Conservation (phyloP, 2,329 filamentous ascomycete species). For the Ceratocystis cubensis region DNA sequence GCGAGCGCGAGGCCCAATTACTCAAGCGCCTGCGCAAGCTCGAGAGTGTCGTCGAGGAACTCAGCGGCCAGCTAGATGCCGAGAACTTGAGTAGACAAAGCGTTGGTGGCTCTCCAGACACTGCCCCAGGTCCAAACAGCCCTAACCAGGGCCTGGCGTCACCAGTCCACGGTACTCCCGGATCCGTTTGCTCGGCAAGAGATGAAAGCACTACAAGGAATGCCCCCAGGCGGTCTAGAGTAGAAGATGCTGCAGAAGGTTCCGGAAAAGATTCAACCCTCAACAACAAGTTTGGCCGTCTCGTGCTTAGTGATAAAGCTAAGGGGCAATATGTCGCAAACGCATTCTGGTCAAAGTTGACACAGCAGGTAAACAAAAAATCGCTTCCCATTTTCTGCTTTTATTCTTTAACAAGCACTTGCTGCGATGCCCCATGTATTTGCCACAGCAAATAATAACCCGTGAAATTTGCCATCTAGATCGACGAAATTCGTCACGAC, state of each 20-base stretch:
- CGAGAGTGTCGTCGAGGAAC: conserved; percentile 61
- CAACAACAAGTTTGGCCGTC: conserved; percentile 20
- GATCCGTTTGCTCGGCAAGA: conserved; percentile 9
- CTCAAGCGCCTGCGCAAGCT: conserved; percentile 59
- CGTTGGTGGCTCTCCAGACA: conserved; percentile 15
- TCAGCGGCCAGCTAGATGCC: conserved; percentile 51
- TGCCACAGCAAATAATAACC: conserved; percentile 2
- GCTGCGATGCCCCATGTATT: neutral
- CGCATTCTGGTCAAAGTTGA: conserved; percentile 63
- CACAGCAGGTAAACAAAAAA: conserved; percentile 49
- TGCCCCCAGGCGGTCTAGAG: neutral
- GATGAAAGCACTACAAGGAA: neutral
- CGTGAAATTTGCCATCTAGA: conserved; percentile 24
- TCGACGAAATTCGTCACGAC: conserved; percentile 34
- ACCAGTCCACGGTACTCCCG: conserved; percentile 14
- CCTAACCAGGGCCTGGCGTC: conserved; percentile 12
- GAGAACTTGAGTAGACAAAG: conserved; percentile 30
- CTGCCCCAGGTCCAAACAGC: conserved; percentile 2
- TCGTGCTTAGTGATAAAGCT: conserved; percentile 21
- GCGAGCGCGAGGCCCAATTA: conserved; percentile 53
- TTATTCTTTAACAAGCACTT: neutral
- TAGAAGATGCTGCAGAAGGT: conserved; percentile 11
- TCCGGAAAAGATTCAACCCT: conserved; percentile 12
- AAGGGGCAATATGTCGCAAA: conserved; percentile 52
- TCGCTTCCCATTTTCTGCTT: neutral